Evolutionary conservation across 116 monocot species (phyloP).

Genomic region (Cymodocea nodosa): DNA sequence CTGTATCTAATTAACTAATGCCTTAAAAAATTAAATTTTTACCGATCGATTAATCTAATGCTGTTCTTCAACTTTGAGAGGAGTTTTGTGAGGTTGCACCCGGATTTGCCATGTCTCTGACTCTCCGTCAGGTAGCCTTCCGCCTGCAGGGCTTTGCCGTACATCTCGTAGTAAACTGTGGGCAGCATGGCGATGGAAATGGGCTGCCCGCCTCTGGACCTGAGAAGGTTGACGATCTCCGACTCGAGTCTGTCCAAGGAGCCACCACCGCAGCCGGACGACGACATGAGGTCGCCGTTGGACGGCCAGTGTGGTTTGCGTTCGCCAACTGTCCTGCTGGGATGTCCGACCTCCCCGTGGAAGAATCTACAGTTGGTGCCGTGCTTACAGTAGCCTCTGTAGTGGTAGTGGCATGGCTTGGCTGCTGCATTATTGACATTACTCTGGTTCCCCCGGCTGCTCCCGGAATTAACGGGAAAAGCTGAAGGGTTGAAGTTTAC

Average conservation of each 20-base stretch:
- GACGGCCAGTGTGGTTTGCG: neutral
- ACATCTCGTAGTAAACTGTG: slow-evolving; percentile 48
- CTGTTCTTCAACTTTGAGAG: slow-evolving; percentile 50
- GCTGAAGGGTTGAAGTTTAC: too few species aligned
- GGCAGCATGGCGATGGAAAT: slow-evolving; percentile 60
- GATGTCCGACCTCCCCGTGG: slow-evolving; percentile 25
- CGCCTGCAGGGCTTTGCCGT: slow-evolving; percentile 55
- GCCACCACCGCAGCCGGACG: neutral
- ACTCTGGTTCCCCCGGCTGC: slow-evolving; percentile 13
- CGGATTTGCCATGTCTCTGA: slow-evolving; percentile 65
- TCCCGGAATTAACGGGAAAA: too few species aligned
- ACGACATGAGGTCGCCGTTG: slow-evolving; percentile 16
- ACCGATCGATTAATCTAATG: slow-evolving; percentile 62
- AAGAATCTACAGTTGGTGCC: slow-evolving; percentile 50
- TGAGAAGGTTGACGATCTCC: slow-evolving; percentile 58
- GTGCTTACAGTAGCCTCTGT: slow-evolving; percentile 68
- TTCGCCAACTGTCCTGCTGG: slow-evolving; percentile 6
- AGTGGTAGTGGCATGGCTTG: slow-evolving; percentile 43
- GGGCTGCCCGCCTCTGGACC: slow-evolving; percentile 21
- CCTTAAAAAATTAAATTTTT: neutral
- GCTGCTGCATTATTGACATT: too few species aligned
- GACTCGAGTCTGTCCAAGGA: slow-evolving; percentile 59
- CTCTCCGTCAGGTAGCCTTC: slow-evolving; percentile 66
- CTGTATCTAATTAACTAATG: neutral
- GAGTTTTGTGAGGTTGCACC: slow-evolving; percentile 58